Evolutionary conservation across 108 stramenopile species (phyloP).

Genomic region (Cyclotella choctawhatcheeana): DNA sequence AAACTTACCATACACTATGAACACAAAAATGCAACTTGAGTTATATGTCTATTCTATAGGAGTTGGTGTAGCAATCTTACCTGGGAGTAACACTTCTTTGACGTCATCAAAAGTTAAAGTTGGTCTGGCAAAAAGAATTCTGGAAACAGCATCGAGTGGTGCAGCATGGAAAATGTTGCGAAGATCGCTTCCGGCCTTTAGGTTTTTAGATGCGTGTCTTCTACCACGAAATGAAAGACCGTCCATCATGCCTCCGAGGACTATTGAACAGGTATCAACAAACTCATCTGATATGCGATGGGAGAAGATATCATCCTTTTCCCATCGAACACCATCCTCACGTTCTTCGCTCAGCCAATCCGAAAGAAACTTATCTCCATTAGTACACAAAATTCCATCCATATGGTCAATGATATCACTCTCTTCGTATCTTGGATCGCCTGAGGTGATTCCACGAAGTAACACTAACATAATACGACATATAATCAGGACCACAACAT

Average conservation of each 20-base stretch:
- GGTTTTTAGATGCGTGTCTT: neutral
- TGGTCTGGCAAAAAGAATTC: conserved; percentile 24
- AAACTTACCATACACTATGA: too few species aligned
- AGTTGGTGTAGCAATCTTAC: neutral
- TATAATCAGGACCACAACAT: neutral
- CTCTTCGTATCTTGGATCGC: conserved; percentile 18
- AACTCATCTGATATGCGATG: conserved; percentile 10
- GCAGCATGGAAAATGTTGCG: neutral
- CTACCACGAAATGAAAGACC: conserved; percentile 17
- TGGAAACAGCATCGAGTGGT: conserved; percentile 25
- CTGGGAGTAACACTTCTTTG: neutral
- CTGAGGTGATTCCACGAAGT: conserved; percentile 15
- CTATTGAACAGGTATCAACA: conserved; percentile 11
- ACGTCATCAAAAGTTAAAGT: conserved; percentile 15
- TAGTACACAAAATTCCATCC: conserved; percentile 3
- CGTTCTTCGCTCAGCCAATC: neutral
- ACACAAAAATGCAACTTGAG: neutral
- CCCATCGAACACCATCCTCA: conserved; percentile 14
- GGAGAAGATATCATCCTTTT: conserved; percentile 9
- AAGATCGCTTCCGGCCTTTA: conserved; percentile 21
- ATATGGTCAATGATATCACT: conserved; percentile 32
- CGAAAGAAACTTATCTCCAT: neutral
- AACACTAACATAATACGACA: conserved; percentile 10
- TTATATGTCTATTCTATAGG: neutral
- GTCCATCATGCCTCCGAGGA: conserved; percentile 18